Evolutionary conservation across 148 eudicot species (phyloP).

Genomic region (Pharnaceum exiguum): DNA sequence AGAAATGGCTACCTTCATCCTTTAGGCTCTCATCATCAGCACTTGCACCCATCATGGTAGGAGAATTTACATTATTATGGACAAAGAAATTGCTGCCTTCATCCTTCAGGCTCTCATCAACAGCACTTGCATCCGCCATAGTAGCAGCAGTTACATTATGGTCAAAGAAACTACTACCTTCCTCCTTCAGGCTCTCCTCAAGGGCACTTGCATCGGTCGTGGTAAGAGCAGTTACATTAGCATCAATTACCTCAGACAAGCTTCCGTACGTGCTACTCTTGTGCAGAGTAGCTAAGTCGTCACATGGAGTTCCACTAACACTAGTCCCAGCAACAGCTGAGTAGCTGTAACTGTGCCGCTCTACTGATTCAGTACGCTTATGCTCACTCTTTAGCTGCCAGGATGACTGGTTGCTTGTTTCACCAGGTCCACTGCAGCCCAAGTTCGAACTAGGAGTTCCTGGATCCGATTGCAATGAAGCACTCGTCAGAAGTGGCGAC

Average conservation of each 20-base stretch:
- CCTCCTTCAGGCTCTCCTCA: slow-evolving; percentile 24
- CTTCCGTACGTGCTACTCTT: slow-evolving; percentile 24
- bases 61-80: slow-evolving; percentile 18
- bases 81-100: slow-evolving; percentile 16
- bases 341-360: neutral
- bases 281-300: slow-evolving; percentile 13
- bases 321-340: slow-evolving; percentile 11
- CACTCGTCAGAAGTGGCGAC: slow-evolving; percentile 27
- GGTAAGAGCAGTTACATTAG: slow-evolving; percentile 17
- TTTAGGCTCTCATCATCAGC: slow-evolving; percentile 18
- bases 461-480: slow-evolving; percentile 31
- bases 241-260: slow-evolving; percentile 21
- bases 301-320: slow-evolving; percentile 17
- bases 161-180: slow-evolving; percentile 13
- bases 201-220: slow-evolving; percentile 5
- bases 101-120: slow-evolving; percentile 23
- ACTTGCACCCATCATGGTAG: slow-evolving; percentile 13
- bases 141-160: no score
- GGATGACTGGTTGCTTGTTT: slow-evolving; percentile 13
- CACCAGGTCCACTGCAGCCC: slow-evolving; percentile 11
- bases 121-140: slow-evolving; percentile 8
- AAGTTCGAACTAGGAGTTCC: slow-evolving; percentile 25
- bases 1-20: slow-evolving; percentile 19
- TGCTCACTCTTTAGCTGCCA: slow-evolving; percentile 12
- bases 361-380: slow-evolving; percentile 5